Conservation (phyloP, 2,329 filamentous ascomycete genomes). For the Ophiostoma montium region DNA sequence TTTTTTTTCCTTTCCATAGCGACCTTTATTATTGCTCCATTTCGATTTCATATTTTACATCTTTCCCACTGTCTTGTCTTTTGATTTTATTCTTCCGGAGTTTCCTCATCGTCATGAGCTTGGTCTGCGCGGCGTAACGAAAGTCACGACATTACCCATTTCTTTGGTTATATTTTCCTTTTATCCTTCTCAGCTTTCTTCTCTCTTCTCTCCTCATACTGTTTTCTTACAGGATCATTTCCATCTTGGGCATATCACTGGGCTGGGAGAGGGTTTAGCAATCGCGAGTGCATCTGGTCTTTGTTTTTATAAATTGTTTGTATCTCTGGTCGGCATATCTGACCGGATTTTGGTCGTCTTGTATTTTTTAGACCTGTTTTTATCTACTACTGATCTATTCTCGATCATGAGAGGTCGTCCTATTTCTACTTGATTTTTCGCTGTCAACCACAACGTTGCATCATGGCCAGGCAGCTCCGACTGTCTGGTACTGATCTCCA, state of each 20-base stretch:
- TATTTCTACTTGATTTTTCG: no score
- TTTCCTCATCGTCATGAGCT: background rate
- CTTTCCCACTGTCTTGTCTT: background rate
- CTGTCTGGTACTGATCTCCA: no score
- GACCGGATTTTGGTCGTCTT: no score
- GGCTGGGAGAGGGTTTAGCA: background rate
- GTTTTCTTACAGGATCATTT: background rate
- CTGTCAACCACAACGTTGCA: no score
- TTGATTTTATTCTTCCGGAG: background rate
- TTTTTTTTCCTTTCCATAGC: background rate
- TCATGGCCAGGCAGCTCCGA: no score
- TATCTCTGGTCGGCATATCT: background rate
- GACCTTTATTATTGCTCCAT: background rate
- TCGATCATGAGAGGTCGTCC: no score
- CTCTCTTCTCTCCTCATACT: background rate
- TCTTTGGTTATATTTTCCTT: background rate
- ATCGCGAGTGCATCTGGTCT: background rate
- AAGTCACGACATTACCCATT: background rate
- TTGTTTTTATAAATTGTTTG: background rate
- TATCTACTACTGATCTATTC: no score
- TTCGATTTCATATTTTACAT: background rate
- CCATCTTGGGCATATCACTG: background rate
- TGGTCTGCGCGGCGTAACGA: constrained; percentile 4
- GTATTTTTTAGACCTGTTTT: no score
- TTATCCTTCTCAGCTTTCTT: background rate